A percentile compares a stretch with the other conserved stretches of the same genome.
Conservation (phyloP, 164 flowering plant species). For the Vitis labrusca region DNA sequence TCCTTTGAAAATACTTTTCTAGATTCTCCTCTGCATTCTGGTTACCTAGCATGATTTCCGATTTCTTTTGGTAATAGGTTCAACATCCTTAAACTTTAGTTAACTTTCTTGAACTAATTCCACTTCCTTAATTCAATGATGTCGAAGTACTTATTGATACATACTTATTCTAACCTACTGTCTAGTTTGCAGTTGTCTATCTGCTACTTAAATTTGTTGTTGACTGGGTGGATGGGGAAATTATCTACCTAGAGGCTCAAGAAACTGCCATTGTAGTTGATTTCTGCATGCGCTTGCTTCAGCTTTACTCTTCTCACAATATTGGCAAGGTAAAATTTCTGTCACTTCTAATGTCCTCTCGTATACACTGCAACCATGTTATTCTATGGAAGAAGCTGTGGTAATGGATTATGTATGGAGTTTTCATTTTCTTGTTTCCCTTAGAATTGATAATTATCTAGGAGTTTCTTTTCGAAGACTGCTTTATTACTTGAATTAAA, state of each 20-base stretch:
- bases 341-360: not conserved
- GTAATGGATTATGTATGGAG: not conserved
- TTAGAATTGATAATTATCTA: not conserved
- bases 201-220: slow-evolving; percentile 83
- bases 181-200: slow-evolving; percentile 90
- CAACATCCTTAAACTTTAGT: not conserved
- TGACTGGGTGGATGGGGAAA: slow-evolving; percentile 95
- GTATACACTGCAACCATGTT: not conserved
- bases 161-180: slow-evolving; percentile 26
- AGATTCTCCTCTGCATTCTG: no score
- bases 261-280: slow-evolving; percentile 72
- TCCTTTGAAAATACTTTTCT: no score
- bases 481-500: no score
- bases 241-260: slow-evolving; percentile 71
- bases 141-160: not conserved
- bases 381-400: not conserved
- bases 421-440: not conserved
- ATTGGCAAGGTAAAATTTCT: slow-evolving; percentile 76
- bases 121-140: not conserved
- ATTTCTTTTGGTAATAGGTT: not conserved
- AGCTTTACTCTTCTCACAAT: slow-evolving; percentile 87
- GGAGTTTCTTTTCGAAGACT: no score
- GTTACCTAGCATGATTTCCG: no score
- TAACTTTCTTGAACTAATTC: not conserved
- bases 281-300: slow-evolving; percentile 88